Percentiles rank a stretch among this genome's conserved stretches.
Evolutionary conservation across 306 rosid genomes (phyloP).

Genomic region (Hippophae gyantsensis): DNA sequence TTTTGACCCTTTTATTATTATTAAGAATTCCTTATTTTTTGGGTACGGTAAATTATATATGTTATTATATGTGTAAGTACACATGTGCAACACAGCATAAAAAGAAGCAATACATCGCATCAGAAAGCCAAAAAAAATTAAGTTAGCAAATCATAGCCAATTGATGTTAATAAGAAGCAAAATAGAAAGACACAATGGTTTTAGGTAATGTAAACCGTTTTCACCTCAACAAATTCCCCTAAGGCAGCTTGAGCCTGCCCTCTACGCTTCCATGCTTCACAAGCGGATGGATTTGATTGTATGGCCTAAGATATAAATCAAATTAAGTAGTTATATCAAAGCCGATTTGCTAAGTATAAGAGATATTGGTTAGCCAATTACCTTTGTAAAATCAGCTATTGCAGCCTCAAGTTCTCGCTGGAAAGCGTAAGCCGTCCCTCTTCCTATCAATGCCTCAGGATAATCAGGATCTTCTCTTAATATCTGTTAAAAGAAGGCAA

Average conservation of each 20-base stretch:
- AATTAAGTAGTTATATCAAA: slow-evolving; percentile 9
- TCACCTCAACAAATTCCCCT: slow-evolving; percentile 83
- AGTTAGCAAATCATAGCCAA: neutral
- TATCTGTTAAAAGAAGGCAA: slow-evolving; percentile 41
- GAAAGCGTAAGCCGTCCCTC: slow-evolving; percentile 95
- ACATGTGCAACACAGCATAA: too few species aligned
- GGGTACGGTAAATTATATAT: too few species aligned
- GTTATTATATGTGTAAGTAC: too few species aligned
- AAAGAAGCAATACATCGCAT: neutral
- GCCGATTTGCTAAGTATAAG: slow-evolving; percentile 10
- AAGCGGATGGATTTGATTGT: slow-evolving; percentile 73
- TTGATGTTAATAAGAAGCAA: neutral
- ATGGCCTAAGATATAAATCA: slow-evolving; percentile 55
- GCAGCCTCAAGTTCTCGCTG: slow-evolving; percentile 82
- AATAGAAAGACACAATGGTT: slow-evolving; percentile 3
- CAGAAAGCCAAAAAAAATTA: neutral
- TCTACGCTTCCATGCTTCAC: slow-evolving; percentile 99
- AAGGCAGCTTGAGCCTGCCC: slow-evolving; percentile 99
- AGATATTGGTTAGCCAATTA: slow-evolving; percentile 24
- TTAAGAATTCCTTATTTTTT: neutral
- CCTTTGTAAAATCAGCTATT: slow-evolving; percentile 91
- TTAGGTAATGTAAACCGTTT: slow-evolving; percentile 19
- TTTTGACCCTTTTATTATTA: too few species aligned
- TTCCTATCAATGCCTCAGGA: slow-evolving; percentile 95
- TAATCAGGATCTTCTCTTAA: slow-evolving; percentile 81